phyloP scores from a whole-genome alignment of 2,329 filamentous ascomycete genomes.

The Aureobasidium sp. region DNA sequence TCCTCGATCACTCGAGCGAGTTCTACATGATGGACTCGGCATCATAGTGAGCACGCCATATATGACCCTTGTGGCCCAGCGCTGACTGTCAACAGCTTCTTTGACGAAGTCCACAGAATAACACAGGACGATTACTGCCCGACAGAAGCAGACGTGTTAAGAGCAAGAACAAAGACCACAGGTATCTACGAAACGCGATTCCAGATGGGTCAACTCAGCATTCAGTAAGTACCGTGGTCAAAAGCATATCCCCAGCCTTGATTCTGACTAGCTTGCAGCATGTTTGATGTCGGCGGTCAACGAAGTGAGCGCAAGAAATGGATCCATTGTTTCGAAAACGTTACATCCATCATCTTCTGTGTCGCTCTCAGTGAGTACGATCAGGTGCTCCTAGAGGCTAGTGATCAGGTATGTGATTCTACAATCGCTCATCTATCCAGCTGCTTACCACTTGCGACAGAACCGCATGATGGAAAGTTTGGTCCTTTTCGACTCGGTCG shows the following conservation, averaged over 20 bases:
- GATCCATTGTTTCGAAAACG: constrained; percentile 99
- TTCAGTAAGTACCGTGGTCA: constrained; percentile 62
- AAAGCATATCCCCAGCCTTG: neutral
- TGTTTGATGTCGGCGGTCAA: constrained; percentile 98
- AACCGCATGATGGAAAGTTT: constrained; percentile 99
- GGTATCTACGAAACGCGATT: constrained; percentile 99
- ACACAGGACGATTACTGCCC: constrained; percentile 78
- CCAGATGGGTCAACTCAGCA: constrained; percentile 96
- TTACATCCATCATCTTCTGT: constrained; percentile 99
- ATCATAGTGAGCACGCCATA: constrained; percentile 66
- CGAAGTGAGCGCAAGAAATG: constrained; percentile 98
- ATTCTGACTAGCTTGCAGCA: constrained; percentile 49
- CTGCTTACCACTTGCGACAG: constrained; percentile 38
- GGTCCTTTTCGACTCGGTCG: constrained; percentile 92
- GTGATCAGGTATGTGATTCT: constrained; percentile 67
- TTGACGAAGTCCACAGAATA: constrained; percentile 85
- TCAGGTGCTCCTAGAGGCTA: constrained; percentile 92
- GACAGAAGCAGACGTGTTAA: constrained; percentile 86
- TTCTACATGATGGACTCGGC: constrained; percentile 99
- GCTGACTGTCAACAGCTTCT: constrained; percentile 60
- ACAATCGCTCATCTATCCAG: neutral
- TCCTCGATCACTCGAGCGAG: constrained; percentile 91
- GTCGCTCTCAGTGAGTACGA: constrained; percentile 98
- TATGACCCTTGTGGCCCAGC: neutral
- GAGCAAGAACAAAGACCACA: constrained; percentile 94